Conservation (phyloP, 257 asterid species). For the Rauvolfia tetraphylla region DNA sequence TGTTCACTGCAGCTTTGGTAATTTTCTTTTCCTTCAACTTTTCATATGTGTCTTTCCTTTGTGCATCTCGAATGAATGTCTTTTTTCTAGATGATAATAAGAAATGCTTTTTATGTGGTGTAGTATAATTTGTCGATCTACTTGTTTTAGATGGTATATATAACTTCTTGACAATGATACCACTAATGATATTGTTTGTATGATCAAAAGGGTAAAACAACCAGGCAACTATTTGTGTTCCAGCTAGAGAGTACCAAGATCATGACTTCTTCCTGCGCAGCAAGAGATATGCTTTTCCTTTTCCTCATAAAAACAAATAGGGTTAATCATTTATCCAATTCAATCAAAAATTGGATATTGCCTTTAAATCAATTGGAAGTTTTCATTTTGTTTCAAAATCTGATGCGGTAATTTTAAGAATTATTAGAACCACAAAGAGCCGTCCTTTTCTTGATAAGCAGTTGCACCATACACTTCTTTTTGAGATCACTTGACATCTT, state of each 20-base stretch:
- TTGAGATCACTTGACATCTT: conserved; percentile 32
- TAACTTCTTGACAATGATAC: conserved; percentile 5
- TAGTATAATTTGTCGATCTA: background rate
- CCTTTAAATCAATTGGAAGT: conserved; percentile 17
- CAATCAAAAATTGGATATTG: conserved; percentile 26
- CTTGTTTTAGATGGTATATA: background rate
- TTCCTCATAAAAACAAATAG: conserved; percentile 16
- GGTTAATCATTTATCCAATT: conserved; percentile 16
- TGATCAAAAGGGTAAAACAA: background rate
- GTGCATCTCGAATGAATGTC: background rate
- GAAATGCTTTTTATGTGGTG: background rate
- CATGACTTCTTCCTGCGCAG: background rate
- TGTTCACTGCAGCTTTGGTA: no score
- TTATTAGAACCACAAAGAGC: conserved; percentile 49
- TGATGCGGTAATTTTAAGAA: conserved; percentile 33
- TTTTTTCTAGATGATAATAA: background rate
- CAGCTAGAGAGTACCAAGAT: background rate
- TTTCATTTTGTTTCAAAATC: conserved; percentile 32
- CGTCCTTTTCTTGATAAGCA: conserved; percentile 64
- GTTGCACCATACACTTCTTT: conserved; percentile 43
- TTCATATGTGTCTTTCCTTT: background rate
- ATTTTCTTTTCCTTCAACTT: no score
- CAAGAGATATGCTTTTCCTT: conserved; percentile 32
- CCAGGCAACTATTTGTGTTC: background rate
- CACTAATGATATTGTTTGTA: conserved; percentile 13